Evolutionary conservation across 192 early-diverging fungal species (phyloP).

Genomic region (Podila horticola): DNA sequence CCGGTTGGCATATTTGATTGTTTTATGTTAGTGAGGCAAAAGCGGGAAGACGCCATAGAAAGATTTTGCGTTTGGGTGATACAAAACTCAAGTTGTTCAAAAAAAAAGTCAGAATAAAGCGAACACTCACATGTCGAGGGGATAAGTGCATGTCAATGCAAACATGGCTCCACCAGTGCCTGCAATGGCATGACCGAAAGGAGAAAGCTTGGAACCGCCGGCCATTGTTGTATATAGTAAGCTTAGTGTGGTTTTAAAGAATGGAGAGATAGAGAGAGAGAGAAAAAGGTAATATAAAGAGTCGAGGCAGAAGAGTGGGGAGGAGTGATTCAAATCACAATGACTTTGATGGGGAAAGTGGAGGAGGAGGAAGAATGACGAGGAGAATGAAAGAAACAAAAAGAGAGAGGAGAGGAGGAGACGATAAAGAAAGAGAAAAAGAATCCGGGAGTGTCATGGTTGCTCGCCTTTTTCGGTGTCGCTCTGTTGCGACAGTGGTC

Average conservation of each 20-base stretch:
- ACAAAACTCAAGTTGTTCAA: not conserved
- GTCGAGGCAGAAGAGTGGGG: not conserved
- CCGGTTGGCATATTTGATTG: not conserved
- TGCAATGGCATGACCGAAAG: slow-evolving; percentile 91
- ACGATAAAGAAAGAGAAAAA: not conserved
- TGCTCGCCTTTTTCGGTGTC: slow-evolving; percentile 3
- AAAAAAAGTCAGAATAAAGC: not conserved
- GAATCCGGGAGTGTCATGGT: not conserved
- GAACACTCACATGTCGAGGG: slow-evolving; percentile 89
- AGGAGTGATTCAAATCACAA: not conserved
- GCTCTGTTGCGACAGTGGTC: slow-evolving; percentile 29
- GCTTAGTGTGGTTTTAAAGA: not conserved
- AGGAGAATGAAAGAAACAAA: slow-evolving; percentile 2
- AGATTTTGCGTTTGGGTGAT: not conserved
- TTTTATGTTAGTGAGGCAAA: not conserved
- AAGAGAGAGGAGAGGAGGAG: not conserved
- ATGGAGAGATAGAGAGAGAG: slow-evolving; percentile 8
- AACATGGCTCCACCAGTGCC: slow-evolving; percentile 93
- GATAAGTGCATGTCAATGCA: slow-evolving; percentile 91
- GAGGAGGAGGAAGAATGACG: not conserved
- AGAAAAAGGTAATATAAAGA: not conserved
- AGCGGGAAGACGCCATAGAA: not conserved
- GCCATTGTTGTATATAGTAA: slow-evolving; percentile 26
- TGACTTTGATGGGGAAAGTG: not conserved
- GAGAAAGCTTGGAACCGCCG: slow-evolving; percentile 67